Base-by-base conservation (phyloP, 345 rosid genomes). In the Arabis alpina region DNA sequence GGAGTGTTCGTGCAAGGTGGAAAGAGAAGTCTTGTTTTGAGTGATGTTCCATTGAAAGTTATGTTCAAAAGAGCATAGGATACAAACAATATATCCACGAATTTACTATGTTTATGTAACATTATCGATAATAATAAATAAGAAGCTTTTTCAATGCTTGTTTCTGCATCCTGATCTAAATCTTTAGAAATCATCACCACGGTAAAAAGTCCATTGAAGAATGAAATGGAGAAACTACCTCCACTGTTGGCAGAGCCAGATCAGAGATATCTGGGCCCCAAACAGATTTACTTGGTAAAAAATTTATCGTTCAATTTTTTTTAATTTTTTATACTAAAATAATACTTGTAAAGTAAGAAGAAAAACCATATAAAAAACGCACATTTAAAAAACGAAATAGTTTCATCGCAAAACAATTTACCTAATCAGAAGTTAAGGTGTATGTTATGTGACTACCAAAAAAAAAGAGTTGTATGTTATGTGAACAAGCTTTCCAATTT, bases 151-250 rank as follows among this genome's bases (percentile, higher is more conserved):
- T 10, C 72, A 73, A 23, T 23, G 44, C 32, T 65, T 57, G 60
- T 73, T 64, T 73, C 34, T 49, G 14, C 16, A 11, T 41, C 61
- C 28, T 19, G 32, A 19, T n/a, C n/a, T 19, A 19, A 19, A 74
- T 11, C 54, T 52, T 77, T 79, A 89, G 66, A 88, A 5, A 44
- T 70, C 73, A 36, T 82, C 71, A 24, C 91, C 95, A 55, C 96
- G 84, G 83, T 90, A 93, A 78, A 60, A 93, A 0, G 98, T 3
- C 72, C 86, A 48, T 82, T 75, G 28, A 93, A 83, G 77, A 93
- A 87, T 0, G 98, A 78, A 52, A 61, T 90, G 52, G 93, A 85
- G 80, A 90, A 90, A 0, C 96, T 93, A 44, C 98, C 98, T 55
- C 97, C 97, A 11, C 87, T 86, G 1, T 19, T 19, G 23, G 23